Base-by-base conservation (phyloP, 2,329 filamentous ascomycete genomes). In the Talaromyces rugulosus region DNA sequence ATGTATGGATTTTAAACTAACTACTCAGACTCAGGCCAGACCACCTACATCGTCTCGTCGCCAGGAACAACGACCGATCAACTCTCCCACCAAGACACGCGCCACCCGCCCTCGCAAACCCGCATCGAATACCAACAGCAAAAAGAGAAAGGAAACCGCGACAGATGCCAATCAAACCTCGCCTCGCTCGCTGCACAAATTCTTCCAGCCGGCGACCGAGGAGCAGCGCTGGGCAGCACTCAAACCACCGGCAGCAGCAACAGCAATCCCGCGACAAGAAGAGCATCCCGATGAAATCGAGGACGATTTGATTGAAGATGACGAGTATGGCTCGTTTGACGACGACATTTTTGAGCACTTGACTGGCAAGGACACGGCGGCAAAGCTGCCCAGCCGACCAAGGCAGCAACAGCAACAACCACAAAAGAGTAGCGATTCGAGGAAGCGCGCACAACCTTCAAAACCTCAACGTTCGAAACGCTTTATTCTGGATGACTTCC, bases 251-350 rank as follows among this genome's bases (percentile, higher is more conserved):
- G 67, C 5, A 61, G 63, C 33, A 59, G n/a, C 59, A 36, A 4
- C 56, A 47, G 18, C 47, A 18, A 18, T 34, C 16, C 27, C 50
- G 28, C 50, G 18, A 30, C 27, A 16, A 53, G 27, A 53, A 30
- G 30, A 53, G 27, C 50, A 69, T 33, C 62, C 60, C 18, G 34
- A 66, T 30, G 65, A 69, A 31, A 61, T 69, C 58, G 70, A 76
- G 44, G 76, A 76, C 31, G 76, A 78, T 59, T 57, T 74, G 23
- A 75, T 77, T 63, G 75, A 77, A 56, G 75, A 77, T 62, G 75
- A 75, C 62, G 75, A 75, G 63, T 76, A 58, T 27, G 40, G 42
- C 56, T 58, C 56, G 4, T 58, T 31, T 36, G 56, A 58, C 16
- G 56, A 58, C 16, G 76, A 77, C 59, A 67, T 76, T 33, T 74